Percentiles rank a stretch among this genome's conserved stretches.
Evolutionary conservation across 2,329 filamentous ascomycete genomes (phyloP).

Genomic region (Exophiala sp.): DNA sequence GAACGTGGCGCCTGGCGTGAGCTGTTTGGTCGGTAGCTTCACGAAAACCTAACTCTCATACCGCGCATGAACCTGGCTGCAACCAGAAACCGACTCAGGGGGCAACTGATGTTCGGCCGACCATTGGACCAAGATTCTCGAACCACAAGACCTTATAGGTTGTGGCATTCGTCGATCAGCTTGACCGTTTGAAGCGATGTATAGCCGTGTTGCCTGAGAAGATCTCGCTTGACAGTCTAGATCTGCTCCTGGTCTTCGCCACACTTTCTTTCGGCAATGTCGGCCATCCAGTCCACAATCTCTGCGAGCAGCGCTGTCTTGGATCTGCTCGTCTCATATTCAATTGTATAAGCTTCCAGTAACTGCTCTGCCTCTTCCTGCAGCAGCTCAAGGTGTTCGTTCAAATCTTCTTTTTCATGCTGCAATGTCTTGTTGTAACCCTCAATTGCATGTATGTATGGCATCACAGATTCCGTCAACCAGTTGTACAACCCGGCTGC

Average conservation of each 20-base stretch:
- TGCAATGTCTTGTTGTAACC: not conserved
- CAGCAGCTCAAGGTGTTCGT: not conserved
- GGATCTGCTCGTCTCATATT: not conserved
- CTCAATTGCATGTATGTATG: not conserved
- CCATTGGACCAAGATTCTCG: too few species aligned
- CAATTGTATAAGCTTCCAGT: not conserved
- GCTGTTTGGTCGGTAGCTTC: too few species aligned
- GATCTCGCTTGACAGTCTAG: too few species aligned
- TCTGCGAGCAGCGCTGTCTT: not conserved
- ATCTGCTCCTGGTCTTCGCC: not conserved
- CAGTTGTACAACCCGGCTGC: conserved; percentile 2
- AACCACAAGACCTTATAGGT: too few species aligned
- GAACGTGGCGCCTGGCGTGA: too few species aligned
- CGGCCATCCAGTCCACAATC: not conserved
- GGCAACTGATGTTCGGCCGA: too few species aligned
- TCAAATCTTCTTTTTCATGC: not conserved
- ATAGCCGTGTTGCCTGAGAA: too few species aligned
- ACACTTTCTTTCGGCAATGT: not conserved
- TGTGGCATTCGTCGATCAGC: too few species aligned
- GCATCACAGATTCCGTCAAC: not conserved
- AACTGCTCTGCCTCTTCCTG: not conserved
- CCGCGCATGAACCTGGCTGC: too few species aligned
- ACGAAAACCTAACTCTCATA: too few species aligned
- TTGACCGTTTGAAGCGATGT: too few species aligned
- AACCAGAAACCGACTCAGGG: too few species aligned